Base-by-base conservation (phyloP, 768 basidiomycete genomes). In the Pulveroboletus sp. region DNA sequence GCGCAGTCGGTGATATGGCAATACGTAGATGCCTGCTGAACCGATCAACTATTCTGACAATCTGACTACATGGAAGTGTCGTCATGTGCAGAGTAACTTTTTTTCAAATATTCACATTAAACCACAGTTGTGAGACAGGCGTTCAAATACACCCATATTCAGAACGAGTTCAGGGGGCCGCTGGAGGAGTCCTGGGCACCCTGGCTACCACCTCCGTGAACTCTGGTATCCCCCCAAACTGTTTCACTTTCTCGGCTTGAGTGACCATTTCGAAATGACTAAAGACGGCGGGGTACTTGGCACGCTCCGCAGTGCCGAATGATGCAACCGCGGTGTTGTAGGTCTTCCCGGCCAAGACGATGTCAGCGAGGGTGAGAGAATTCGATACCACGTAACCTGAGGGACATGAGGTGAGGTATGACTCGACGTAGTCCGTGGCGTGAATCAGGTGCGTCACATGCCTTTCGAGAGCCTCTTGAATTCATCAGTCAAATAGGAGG, bases 231-330 rank as follows among this genome's bases (percentile, higher is more conserved):
- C 45, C 47, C 54, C 58, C 60, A 14, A 38, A 53, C 32, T 40
- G 37, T 22, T 53, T 50, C 22, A 60, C 13, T 32, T 36, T 35
- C 34, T 49, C 49, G 14, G 58, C 55, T 9, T 2, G 22, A 2
- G 61, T 50, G 20, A 63, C 64, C 30, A 36, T 65, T 17, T 16
- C 35, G 11, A 49, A 65, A 39, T 55, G 53, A 31, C 50, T 50
- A 20, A 65, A 63, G 3, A 58, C 6, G 19, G 47, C 43, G 0
- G 53, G 50, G 39, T 53, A 65, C 38, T 37, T 38, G 6, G 53
- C 42, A 8, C 58, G 48, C 11, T 61, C 49, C 7, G 45, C 42
- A 13, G 50, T 36, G 22, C 59, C 58, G 1, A 59, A 49, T 8
- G 58, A 6, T 10, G 42, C 12, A 2, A 13, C 16, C 16, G 47